Evolutionary conservation across 176 grass and related monocot genomes (phyloP).

Genomic region (Microstegium vimineum): DNA sequence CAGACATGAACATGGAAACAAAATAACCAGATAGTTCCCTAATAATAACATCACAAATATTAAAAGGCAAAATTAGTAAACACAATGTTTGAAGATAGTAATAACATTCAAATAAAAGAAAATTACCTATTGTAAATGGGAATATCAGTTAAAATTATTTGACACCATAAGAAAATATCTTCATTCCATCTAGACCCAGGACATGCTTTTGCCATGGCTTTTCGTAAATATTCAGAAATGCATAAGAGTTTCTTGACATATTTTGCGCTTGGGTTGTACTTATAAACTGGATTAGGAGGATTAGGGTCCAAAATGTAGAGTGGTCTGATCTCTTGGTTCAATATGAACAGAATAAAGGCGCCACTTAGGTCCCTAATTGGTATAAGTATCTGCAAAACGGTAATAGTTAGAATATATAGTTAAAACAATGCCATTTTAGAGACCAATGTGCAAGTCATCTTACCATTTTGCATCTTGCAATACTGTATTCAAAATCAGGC

Average conservation of each 20-base stretch:
- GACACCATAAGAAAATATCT: neutral
- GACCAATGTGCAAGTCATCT: neutral
- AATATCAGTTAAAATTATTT: neutral
- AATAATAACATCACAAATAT: neutral
- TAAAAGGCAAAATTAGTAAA: neutral
- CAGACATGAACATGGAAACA: neutral
- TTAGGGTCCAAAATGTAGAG: neutral
- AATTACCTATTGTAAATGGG: neutral
- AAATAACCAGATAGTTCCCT: neutral
- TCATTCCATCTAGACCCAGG: neutral
- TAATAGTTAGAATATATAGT: neutral
- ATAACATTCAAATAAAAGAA: neutral
- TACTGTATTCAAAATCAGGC: neutral
- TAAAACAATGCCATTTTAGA: neutral
- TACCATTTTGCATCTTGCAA: neutral
- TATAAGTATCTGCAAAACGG: neutral
- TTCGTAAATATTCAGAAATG: neutral
- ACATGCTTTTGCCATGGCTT: neutral
- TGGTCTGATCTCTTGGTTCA: neutral
- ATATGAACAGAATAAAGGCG: neutral
- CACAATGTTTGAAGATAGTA: too few species aligned
- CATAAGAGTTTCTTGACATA: neutral
- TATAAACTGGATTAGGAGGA: neutral
- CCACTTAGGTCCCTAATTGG: neutral
- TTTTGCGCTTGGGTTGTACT: neutral